Evolutionary conservation across 306 rosid species (phyloP).

Genomic region (Rosa lucieae): DNA sequence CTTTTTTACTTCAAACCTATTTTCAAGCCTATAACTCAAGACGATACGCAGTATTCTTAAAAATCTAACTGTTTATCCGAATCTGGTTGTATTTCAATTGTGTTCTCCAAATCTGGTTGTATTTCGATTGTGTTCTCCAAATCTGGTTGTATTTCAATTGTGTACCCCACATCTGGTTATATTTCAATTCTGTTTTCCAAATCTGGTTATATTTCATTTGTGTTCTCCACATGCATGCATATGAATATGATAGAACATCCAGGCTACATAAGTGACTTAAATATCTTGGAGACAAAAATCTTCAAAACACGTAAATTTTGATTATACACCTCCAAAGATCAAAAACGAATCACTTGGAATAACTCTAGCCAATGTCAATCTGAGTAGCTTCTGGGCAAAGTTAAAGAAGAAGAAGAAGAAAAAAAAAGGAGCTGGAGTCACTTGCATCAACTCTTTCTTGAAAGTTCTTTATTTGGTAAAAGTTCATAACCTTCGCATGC

Average conservation of each 20-base stretch:
- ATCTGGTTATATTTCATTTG: background rate
- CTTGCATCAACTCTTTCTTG: background rate
- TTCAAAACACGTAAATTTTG: background rate
- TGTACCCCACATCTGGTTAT: background rate
- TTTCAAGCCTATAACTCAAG: background rate
- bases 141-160: background rate
- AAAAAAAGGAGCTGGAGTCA: background rate
- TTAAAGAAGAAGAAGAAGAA: no score
- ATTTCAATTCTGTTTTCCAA: background rate
- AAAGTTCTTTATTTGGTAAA: background rate
- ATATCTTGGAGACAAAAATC: background rate
- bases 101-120: background rate
- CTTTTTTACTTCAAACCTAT: background rate
- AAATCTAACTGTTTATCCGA: background rate
- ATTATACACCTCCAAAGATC: background rate
- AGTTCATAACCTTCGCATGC: background rate
- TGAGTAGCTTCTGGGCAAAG: background rate
- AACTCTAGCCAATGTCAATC: background rate
- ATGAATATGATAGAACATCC: background rate
- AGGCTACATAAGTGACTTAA: background rate
- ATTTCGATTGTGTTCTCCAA: background rate
- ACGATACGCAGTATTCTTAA: background rate
- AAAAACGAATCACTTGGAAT: background rate
- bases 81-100: background rate
- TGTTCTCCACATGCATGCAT: background rate